These are phyloP conservation scores for Tuber melanosporum DNA, from an alignment of 495 filamentous ascomycete genomes.

Conservation along the genomic window DNA sequence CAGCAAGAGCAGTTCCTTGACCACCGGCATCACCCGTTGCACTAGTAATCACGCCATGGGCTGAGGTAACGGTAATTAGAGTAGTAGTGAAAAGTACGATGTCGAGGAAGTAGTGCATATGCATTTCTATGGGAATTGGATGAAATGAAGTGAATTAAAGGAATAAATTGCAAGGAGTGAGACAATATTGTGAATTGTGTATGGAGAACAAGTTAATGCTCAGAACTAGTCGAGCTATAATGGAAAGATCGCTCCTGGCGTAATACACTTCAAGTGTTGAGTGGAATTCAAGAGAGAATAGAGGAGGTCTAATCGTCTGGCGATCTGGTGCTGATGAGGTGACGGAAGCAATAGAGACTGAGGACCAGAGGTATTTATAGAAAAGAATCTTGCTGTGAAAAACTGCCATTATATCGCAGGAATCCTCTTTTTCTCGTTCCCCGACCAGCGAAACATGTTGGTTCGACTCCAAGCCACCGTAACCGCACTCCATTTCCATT, in stretches of 20 bases:
- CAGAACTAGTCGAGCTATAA: neutral
- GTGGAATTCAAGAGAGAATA: neutral
- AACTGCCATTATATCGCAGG: no score
- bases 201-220: neutral
- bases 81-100: neutral
- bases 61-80: conserved; percentile 25
- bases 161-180: neutral
- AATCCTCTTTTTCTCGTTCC: no score
- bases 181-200: neutral
- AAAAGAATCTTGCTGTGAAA: no score
- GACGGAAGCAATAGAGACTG: neutral
- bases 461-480: no score
- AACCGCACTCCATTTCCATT: no score
- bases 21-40: conserved; percentile 50
- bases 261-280: neutral
- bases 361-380: neutral
- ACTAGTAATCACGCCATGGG: conserved; percentile 49
- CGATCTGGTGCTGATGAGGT: neutral
- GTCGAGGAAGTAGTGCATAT: neutral
- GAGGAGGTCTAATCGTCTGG: neutral
- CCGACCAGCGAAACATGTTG: no score
- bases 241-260: neutral
- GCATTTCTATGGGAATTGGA: neutral
- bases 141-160: neutral
- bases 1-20: conserved; percentile 38